phyloP scores from a whole-genome alignment of 352 stramenopile genomes.

The Aphanomyces cochlioides region DNA sequence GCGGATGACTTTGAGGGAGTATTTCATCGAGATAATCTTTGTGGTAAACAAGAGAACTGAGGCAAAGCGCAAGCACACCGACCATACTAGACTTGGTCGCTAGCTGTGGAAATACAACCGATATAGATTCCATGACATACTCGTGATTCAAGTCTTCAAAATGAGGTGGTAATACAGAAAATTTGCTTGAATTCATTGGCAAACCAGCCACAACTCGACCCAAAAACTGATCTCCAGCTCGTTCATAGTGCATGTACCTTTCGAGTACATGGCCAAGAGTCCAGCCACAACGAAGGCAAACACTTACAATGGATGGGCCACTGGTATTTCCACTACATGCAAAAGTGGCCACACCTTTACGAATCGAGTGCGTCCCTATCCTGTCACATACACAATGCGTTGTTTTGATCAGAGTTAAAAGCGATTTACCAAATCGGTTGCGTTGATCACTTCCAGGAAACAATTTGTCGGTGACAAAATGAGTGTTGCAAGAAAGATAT shows the following conservation, averaged over 20 bases:
- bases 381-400: not conserved
- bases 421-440: not conserved
- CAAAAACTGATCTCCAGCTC: slow-evolving; percentile 3
- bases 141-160: not conserved
- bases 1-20: not conserved
- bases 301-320: slow-evolving; percentile 18
- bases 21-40: not conserved
- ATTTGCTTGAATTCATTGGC: slow-evolving; percentile 1
- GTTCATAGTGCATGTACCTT: slow-evolving; percentile 24
- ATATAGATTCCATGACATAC: not conserved
- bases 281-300: slow-evolving; percentile 22
- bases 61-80: not conserved
- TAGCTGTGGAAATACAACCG: not conserved
- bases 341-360: slow-evolving; percentile 29
- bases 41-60: not conserved
- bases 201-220: slow-evolving; percentile 21
- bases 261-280: slow-evolving; percentile 23
- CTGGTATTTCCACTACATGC: slow-evolving; percentile 10
- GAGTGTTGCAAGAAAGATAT: slow-evolving; percentile 25
- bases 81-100: not conserved
- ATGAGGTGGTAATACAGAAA: slow-evolving; percentile 19
- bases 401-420: not conserved
- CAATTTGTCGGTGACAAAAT: not conserved
- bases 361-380: slow-evolving; percentile 9
- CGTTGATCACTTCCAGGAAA: slow-evolving; percentile 12